Percentiles rank a stretch among this genome's conserved stretches.
These are phyloP conservation scores for Nemania abortiva DNA, from an alignment of 2,329 filamentous ascomycete species.

Conservation along the genomic window DNA sequence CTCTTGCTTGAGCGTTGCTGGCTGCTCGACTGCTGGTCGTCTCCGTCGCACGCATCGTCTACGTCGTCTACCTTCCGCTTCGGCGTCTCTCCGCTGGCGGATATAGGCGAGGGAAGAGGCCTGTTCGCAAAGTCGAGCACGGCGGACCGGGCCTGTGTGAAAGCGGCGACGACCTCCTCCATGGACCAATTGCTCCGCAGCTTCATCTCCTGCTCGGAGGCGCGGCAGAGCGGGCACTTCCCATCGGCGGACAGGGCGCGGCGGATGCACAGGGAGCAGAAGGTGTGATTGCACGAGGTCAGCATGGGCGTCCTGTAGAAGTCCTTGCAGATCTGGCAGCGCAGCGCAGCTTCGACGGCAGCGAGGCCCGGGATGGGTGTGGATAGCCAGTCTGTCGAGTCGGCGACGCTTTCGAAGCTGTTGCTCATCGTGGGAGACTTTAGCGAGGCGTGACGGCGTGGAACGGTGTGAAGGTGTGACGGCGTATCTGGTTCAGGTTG, in stretches of 20 bases:
- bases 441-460: not conserved
- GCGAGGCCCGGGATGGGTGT: conserved; percentile 76
- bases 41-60: conserved; percentile 45
- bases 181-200: conserved; percentile 86
- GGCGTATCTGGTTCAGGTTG: not conserved
- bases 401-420: conserved; percentile 65
- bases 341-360: conserved; percentile 83
- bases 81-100: conserved; percentile 47
- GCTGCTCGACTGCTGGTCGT: conserved; percentile 37
- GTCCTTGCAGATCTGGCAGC: conserved; percentile 98
- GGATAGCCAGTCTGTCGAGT: conserved; percentile 86
- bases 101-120: conserved; percentile 47
- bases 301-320: conserved; percentile 96
- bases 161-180: conserved; percentile 85
- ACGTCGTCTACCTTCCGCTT: conserved; percentile 66
- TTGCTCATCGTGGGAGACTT: conserved; percentile 39
- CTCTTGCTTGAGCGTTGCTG: conserved; percentile 58
- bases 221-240: conserved; percentile 87
- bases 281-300: conserved; percentile 94
- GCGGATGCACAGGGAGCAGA: conserved; percentile 96
- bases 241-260: conserved; percentile 84
- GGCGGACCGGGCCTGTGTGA: conserved; percentile 72
- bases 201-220: conserved; percentile 83
- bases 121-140: conserved; percentile 74
- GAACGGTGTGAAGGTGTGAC: not conserved